These are phyloP conservation scores for Marasmius sp. DNA, from an alignment of 1,284 basidiomycete species.

Conservation along the genomic window DNA sequence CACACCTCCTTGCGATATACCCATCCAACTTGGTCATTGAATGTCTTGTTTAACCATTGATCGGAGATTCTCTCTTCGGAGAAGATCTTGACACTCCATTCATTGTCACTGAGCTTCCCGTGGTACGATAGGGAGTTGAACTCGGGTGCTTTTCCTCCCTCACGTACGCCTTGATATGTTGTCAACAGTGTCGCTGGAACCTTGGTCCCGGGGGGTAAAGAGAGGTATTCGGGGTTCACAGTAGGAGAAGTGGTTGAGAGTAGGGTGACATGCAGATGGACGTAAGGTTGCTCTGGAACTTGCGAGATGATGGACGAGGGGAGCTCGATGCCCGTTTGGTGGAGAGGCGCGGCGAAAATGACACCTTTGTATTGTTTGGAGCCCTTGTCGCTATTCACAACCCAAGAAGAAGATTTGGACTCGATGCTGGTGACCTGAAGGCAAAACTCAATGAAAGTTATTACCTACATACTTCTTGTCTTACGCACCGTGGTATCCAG, in stretches of 20 bases:
- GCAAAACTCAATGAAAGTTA: constrained; percentile 2
- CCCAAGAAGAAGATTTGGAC: constrained; percentile 44
- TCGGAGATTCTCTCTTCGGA: constrained; percentile 67
- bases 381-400: constrained; percentile 44
- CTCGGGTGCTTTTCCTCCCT: constrained; percentile 59
- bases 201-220: constrained; percentile 40
- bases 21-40: constrained; percentile 77
- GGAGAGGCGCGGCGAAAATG: constrained; percentile 78
- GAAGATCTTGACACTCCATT: constrained; percentile 88
- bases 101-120: constrained; percentile 52
- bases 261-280: constrained; percentile 87
- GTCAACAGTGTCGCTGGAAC: constrained; percentile 77
- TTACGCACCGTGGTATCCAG: constrained; percentile 65
- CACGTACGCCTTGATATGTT: constrained; percentile 55
- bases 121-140: constrained; percentile 94
- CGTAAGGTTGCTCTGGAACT: constrained; percentile 73
- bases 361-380: constrained; percentile 59
- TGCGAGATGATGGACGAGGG: constrained; percentile 43
- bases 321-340: constrained; percentile 58
- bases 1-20: constrained; percentile 76
- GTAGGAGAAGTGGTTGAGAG: constrained; percentile 72
- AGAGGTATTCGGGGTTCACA: constrained; percentile 75
- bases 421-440: constrained; percentile 52
- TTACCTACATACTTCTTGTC: neutral
- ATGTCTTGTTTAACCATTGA: constrained; percentile 66